Evolutionary conservation across 306 rosid species (phyloP), one percentile per base, ranked within the genome.

Genomic region (Urtica urens): DNA sequence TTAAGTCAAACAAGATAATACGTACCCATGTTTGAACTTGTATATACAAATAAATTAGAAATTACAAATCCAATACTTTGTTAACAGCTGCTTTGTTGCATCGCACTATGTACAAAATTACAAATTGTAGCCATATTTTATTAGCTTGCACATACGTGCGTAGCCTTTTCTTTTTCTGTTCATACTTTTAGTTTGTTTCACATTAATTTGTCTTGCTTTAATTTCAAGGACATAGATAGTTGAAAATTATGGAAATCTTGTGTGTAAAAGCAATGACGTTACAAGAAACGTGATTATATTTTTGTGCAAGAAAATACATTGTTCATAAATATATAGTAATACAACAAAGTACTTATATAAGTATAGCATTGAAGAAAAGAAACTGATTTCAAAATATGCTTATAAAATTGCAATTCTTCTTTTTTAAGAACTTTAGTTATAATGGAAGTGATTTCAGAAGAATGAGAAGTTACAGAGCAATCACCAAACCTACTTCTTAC

Each of bases 121-220:
- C 23, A 16, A 27, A n/a, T 14, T n/a, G 11, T 4, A 24, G 6
- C 24, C 26, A n/a, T 49, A 15, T 10, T 10, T 4, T 19, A 6
- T 24, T 28, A 18, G 23, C 23, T 49, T 16, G 30, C 12, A 23
- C 30, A 1, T 14, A 44, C 21, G 13, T 20, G n/a, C n/a, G n/a
- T 12, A 8, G n/a, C 18, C 29, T 13, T 45, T 23, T 11, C 50
- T 23, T 23, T 13, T 45, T 23, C 7, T 8, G 12, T 45, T 23
- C 22, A 18, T 42, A 7, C 26, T 19, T 42, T 42, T 42, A 20
- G 31, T 45, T 45, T 45, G 50, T 45, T 45, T 23, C 50, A 45
- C 30, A 19, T 19, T 5, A 42, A 42, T 42, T 42, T n/a, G n/a
- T n/a, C n/a, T n/a, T n/a, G n/a, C n/a, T n/a, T n/a, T n/a, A n/a